phyloP scores from a whole-genome alignment of 139 green algal genomes.

The Closterium sp. region DNA sequence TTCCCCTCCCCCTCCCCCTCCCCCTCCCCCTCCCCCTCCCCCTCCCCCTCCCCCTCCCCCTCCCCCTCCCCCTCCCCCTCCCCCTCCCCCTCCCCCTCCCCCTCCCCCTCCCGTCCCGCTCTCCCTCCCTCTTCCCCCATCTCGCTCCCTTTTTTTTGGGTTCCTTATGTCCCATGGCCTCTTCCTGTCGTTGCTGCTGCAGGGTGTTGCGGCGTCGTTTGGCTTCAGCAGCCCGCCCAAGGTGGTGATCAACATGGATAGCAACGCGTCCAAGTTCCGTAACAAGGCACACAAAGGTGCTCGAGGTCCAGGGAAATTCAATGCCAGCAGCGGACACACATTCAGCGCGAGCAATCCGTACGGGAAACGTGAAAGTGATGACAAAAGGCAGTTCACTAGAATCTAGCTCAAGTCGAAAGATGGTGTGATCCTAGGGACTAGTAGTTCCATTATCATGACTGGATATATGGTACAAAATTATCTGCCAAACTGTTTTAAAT shows the following conservation, averaged over 20 bases:
- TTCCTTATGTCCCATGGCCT: background rate
- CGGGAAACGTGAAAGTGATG: slow-evolving; percentile 62
- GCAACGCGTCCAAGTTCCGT: slow-evolving; percentile 88
- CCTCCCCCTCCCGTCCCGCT: too few relatives aligned
- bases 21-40: too few relatives aligned
- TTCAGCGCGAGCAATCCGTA: slow-evolving; percentile 90
- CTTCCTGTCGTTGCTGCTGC: background rate
- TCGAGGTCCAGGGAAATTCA: slow-evolving; percentile 11
- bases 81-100: too few relatives aligned
- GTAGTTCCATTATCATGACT: too few relatives aligned
- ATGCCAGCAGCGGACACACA: slow-evolving; percentile 65
- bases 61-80: too few relatives aligned
- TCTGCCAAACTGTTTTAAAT: too few relatives aligned
- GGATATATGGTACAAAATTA: too few relatives aligned
- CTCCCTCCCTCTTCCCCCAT: too few relatives aligned
- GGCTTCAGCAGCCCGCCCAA: slow-evolving; percentile 84
- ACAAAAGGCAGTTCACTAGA: slow-evolving; percentile 74
- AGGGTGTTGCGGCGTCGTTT: slow-evolving; percentile 84
- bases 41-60: too few relatives aligned
- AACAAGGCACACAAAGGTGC: slow-evolving; percentile 56
- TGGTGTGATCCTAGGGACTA: too few relatives aligned
- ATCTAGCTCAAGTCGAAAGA: slow-evolving; percentile 26
- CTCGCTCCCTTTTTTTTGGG: too few relatives aligned
- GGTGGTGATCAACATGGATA: slow-evolving; percentile 58
- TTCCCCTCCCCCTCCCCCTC: too few relatives aligned